Evolutionary conservation across 805 yeast genomes (phyloP), one percentile per base, ranked within the genome.

Genomic region (Zygosaccharomyces rouxii): DNA sequence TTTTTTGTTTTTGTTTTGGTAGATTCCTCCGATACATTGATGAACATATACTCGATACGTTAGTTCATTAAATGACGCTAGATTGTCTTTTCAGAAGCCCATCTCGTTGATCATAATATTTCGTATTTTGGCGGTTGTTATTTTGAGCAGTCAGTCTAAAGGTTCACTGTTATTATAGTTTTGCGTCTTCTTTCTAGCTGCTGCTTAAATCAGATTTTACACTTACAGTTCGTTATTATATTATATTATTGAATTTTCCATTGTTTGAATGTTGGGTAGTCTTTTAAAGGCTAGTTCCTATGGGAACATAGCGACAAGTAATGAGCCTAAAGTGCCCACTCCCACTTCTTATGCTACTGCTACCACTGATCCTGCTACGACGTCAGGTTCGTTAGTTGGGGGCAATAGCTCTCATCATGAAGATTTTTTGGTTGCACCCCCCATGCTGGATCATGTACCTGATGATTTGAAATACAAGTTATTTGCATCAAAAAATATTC

Each of bases 401-500:
- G 25, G 30, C 14, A 33, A 37, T 22, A 14, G 35, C 3, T n/a
- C 14, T 18, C 28, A 22, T 16, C 19, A 29, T 29, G 47, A 43
- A 3, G 44, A 42, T 9, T 7, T 33, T 11, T 38, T 47, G 21
- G 31, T 39, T 14, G 21, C 50, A 25, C 58, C 61, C n/a, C 55
- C 54, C 7, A 47, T 57, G 14, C 46, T 62, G 26, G 65, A 61
- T 43, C 59, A 58, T 47, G 54, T 64, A 30, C 55, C 62, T 3
- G 68, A 64, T 29, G 66, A 59, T 29, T 38, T 59, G 39, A 60
- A 58, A 50, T 52, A 54, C 11, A 59, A 60, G 52, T 44, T 66
- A 16, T 63, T 59, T 49, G 70, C 60, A 0, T 49, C 64, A 5
- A 62, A 50, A 23, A 50, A 31, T 13, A 42, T 60, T 28, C 55